Evolutionary conservation across 305 asterid genomes (phyloP), one percentile per base, ranked within the genome.

Genomic region (Fraxinus ornus): DNA sequence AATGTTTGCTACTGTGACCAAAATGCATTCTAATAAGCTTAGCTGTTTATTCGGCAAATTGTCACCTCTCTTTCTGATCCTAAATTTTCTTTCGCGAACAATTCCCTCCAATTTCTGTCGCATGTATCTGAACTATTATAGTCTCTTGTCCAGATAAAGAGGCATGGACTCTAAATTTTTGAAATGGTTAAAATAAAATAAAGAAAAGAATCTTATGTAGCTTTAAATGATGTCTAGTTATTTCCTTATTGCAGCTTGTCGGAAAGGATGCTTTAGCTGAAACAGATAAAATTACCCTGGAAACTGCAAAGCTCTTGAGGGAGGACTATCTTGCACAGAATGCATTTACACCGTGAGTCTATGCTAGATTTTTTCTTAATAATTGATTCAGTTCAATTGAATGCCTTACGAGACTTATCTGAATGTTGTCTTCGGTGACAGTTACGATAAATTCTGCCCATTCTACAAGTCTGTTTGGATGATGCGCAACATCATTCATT

Each of bases 381-480:
- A 71, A 10, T 44, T 55, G 36, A 33, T 8, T 22, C 30, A 78
- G 0, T 81, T 62, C 77, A 71, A 17, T 47, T 75, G 82, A 15
- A 80, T 81, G 60, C n/a, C 36, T 73, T 55, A 15, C 24, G 13
- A 15, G 68, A 77, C 35, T 75, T 7, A 28, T 77, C 22, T 83
- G 62, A 3, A 8, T 84, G 76, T 82, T 86, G 79, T 72, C 76
- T 77, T 78, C 87, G 86, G 72, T 82, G 32, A 80, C 92, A 95
- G 99, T 78, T 94, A 95, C 68, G 99, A 95, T 83, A 95, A 95
- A 81, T 95, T 80, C 84, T 95, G 99, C 90, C 99, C 99, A 77
- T 95, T 95, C 93, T 95, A 95, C 92, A 95, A 95, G 89, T 94
- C 97, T 21, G 98, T 95, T 78, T 95, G 99, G 99, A 94, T 95